phyloP scores from a whole-genome alignment of 768 basidiomycete species.

The Amanita muscaria region DNA sequence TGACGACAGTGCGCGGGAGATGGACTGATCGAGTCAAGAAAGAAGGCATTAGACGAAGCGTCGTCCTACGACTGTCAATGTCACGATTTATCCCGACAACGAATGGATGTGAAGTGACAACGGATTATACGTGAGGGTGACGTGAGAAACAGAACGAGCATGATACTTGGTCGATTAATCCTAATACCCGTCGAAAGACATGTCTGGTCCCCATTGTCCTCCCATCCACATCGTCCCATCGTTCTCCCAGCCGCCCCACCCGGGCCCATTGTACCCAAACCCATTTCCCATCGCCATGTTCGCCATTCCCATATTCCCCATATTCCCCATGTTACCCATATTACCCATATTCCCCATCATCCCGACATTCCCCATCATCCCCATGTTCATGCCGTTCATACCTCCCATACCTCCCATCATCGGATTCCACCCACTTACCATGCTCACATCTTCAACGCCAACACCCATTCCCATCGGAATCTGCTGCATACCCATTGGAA shows the following conservation, averaged over 20 bases:
- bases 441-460: slow-evolving; percentile 24
- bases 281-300: slow-evolving; percentile 28
- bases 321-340: slow-evolving; percentile 15
- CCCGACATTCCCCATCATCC: slow-evolving; percentile 21
- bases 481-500: slow-evolving; percentile 28
- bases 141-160: too few species aligned
- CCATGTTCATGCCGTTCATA: slow-evolving; percentile 22
- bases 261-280: slow-evolving; percentile 23
- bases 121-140: too few species aligned
- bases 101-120: too few species aligned
- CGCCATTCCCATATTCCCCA: slow-evolving; percentile 26
- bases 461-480: slow-evolving; percentile 6
- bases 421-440: slow-evolving; percentile 30
- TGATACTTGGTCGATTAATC: too few species aligned
- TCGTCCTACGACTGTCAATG: too few species aligned
- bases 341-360: slow-evolving; percentile 17
- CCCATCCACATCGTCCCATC: slow-evolving; percentile 29
- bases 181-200: slow-evolving; percentile 9
- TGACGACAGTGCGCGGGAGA: too few species aligned
- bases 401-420: slow-evolving; percentile 26
- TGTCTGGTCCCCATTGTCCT: slow-evolving; percentile 27
- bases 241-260: slow-evolving; percentile 24
- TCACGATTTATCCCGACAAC: too few species aligned
- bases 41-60: too few species aligned
- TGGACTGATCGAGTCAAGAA: too few species aligned